Conservation (phyloP, 768 basidiomycete genomes). For the Termitomyces sp. region DNA sequence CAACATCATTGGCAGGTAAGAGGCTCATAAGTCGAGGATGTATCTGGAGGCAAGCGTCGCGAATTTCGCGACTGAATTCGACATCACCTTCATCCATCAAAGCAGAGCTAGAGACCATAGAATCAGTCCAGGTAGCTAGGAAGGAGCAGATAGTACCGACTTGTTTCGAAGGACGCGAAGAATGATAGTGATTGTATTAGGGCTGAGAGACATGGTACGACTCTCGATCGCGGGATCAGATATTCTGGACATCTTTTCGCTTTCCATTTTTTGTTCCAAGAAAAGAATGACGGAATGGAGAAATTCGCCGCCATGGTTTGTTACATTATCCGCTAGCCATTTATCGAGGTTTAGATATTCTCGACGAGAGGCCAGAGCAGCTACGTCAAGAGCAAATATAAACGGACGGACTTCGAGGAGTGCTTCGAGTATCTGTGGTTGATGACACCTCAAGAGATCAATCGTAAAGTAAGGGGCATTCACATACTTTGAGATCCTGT, state of each 20-base stretch:
- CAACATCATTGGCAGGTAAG: conserved; percentile 78
- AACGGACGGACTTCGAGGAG: conserved; percentile 88
- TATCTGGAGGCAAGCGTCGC: conserved; percentile 90
- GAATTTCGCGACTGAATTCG: conserved; percentile 85
- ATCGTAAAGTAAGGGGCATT: neutral
- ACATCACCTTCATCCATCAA: conserved; percentile 77
- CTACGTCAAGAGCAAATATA: conserved; percentile 89
- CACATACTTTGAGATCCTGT: conserved; percentile 83
- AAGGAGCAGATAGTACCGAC: conserved; percentile 38
- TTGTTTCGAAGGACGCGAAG: conserved; percentile 84
- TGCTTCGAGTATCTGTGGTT: conserved; percentile 79
- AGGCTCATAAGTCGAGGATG: conserved; percentile 97
- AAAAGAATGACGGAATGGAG: conserved; percentile 85
- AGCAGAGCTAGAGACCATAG: conserved; percentile 47
- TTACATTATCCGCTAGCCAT: conserved; percentile 90
- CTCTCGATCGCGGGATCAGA: conserved; percentile 77
- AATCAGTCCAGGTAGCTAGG: conserved; percentile 1
- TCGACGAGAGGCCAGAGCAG: conserved; percentile 86
- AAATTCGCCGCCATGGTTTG: conserved; percentile 80
- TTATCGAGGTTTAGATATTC: conserved; percentile 96
- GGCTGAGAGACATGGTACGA: conserved; percentile 83
- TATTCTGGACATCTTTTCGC: conserved; percentile 73
- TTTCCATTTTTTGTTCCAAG: conserved; percentile 89
- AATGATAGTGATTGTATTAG: conserved; percentile 89
- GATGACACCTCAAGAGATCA: neutral